Evolutionary conservation across 2,329 filamentous ascomycete species (phyloP), one percentile per base, ranked within the genome.

Genomic region (Chalaropsis thielavioides): DNA sequence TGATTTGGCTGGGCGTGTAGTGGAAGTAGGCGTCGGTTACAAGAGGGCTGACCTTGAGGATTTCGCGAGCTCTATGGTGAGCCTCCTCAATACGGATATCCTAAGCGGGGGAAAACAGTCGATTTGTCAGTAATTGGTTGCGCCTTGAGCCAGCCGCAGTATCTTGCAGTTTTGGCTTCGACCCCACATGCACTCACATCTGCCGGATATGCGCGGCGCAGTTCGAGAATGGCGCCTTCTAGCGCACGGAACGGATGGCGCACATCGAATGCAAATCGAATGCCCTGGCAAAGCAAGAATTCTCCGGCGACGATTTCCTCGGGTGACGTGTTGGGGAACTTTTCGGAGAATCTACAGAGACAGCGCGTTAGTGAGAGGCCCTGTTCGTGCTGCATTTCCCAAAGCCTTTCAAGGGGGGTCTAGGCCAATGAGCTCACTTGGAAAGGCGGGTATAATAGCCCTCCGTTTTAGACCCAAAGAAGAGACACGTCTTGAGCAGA

Each of bases 1-100:
- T 92, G 73, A 97, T 95, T 74, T 99, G 94, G 27, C 89, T 88
- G 0, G 94, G 94, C 0, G 92, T 92, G 76, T 89, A 97, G 74
- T 96, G 87, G 76, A 97, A 96, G 76, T 97, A 97, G n/a, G 84
- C 91, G 71, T 99, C 94, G 31, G 92, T 96, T 68, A 96, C 81
- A 62, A 95, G 78, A 0, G 91, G 89, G 66, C 89, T 88, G 64
- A 85, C 87, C 72, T 90, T 90, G 64, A 95, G 82, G 59, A 90
- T 80, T 22, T 86, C 83, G 51, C 88, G 82, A 0, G 92, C 88
- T 63, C 81, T 81, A n/a, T 79, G 79, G 72, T 95, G 91, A 0
- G 90, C 90, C 11, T 79, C 79, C 61, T 76, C 76, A 38, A 84
- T 76, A 31, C 80, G 76, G 10, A 73, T 70, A 61, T 79, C 71